Conservation (phyloP, 768 basidiomycete genomes). For the Boletellus ananiceps region DNA sequence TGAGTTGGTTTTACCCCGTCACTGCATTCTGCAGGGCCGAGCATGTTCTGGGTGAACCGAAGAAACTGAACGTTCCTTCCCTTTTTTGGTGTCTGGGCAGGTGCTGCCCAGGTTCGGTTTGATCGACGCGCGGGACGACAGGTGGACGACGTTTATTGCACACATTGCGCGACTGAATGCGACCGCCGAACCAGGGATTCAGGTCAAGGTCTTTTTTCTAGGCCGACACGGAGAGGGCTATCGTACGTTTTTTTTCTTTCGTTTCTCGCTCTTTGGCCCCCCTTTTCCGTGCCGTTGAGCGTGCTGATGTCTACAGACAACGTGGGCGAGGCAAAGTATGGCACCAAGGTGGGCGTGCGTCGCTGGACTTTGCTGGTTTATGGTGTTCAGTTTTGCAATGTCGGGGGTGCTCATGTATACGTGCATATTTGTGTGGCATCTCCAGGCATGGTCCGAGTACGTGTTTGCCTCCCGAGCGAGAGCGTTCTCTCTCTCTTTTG, state of each 20-base stretch:
- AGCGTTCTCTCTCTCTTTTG: slow-evolving; percentile 14
- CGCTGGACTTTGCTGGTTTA: background rate
- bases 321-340: slow-evolving; percentile 63
- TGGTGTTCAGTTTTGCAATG: too few species aligned
- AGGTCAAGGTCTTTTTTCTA: slow-evolving; percentile 56
- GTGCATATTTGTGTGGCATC: background rate
- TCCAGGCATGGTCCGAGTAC: slow-evolving; percentile 56
- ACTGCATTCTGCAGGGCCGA: background rate
- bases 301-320: slow-evolving; percentile 47
- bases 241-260: slow-evolving; percentile 10
- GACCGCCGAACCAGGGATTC: slow-evolving; percentile 7
- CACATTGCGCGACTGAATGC: slow-evolving; percentile 39
- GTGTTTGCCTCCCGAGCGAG: background rate
- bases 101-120: slow-evolving; percentile 21
- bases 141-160: slow-evolving; percentile 45
- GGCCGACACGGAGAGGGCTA: slow-evolving; percentile 68
- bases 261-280: too few species aligned
- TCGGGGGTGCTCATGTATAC: too few species aligned
- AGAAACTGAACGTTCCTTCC: background rate
- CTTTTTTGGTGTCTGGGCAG: slow-evolving; percentile 2
- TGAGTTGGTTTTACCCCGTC: slow-evolving; percentile 1
- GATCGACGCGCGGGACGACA: slow-evolving; percentile 41
- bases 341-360: slow-evolving; percentile 35
- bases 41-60: too few species aligned
- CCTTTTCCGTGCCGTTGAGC: background rate